Evolutionary conservation across 768 basidiomycete genomes (phyloP), one percentile per base, ranked within the genome.

Genomic region (Trichaptum fuscoviolaceum): DNA sequence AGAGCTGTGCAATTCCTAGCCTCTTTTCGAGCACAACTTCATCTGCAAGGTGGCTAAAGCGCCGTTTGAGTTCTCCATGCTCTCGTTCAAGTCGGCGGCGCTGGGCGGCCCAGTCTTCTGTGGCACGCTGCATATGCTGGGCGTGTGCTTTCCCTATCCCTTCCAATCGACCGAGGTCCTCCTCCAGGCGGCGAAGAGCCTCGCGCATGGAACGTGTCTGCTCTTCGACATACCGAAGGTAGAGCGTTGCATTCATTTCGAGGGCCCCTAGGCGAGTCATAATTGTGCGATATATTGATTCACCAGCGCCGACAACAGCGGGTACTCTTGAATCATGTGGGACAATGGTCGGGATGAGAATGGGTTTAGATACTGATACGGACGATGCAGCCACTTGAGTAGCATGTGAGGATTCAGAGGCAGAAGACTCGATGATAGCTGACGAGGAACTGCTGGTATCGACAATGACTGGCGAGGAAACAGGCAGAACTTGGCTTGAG

Each of bases 231-330:
- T 97, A 99, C 20, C 87, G 77, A 24, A 88, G 84, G 58, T 93
- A 90, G 3, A 98, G 81, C 0, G 93, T 93, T 62, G 95, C 91
- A 71, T 96, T 97, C 9, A 84, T 84, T 75, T 99, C 96, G 17
- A 99, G 83, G 7, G 87, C 85, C 1, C 86, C 85, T 12, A 99
- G 83, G 7, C 95, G 89, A 70, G 97, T 96, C 87, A 96, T 96
- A 70, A 99, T 99, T 15, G 90, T 93, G 8, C 95, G 90, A 72
- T 97, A 99, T 69, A 99, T 95, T 1, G 94, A 96, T 75, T 99
- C 97, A 25, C 92, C 93, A 15, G 84, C 82, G 0, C 76, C 62
- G 57, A 62, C 27, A 26, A 63, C 24, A 3, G 67, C 63, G 17
- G 72, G 34, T 42, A 65, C 58, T 20, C 65, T 62, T 8, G 66